Base-by-base conservation (phyloP, 2,329 filamentous ascomycete species). In the Fusarium penzigii region DNA sequence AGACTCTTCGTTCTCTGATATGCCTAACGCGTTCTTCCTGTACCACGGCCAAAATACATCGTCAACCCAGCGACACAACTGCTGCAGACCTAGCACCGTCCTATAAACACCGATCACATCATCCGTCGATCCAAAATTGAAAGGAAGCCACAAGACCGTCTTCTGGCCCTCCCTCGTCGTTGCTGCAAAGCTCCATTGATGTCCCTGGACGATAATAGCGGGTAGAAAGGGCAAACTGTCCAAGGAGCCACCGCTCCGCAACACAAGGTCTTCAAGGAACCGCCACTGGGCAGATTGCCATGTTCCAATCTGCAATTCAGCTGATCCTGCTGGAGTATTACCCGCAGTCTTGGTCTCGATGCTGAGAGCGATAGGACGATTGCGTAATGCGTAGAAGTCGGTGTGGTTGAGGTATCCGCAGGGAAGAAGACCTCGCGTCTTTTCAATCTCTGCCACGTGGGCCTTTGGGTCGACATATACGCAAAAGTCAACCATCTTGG, bases 231-330 rank as follows among this genome's bases (percentile, higher is more conserved):
- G 38, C 25, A 52, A 38, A 14, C 42, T 42, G 32, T 46, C 50
- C 25, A 52, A 48, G 14, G 50, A 45, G 42, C 50, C 50, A 42
- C 46, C 50, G 9, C 25, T 13, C 11, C 20, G 41, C 13, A 25
- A 17, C n/a, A 48, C 45, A n/a, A 48, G 25, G 14, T 39, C 25
- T 14, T 38, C 17, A 17, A 52, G 50, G 17, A 52, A 48, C 34
- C 38, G 20, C 50, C 50, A 52, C 16, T 52, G 50, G 16, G 50
- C 50, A 8, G 50, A 20, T 13, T 52, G 50, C 50, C 50, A 52
- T 45, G 50, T 52, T 29, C 50, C 50, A 13, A 48, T 32, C 39
- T 52, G 50, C 10, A 52, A 25, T 38, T 39, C 50, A 7, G 45
- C 50, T 32, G 17, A 11, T 51, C 43, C 25, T 32, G 13, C 39